Conservation (phyloP, 2,329 filamentous ascomycete genomes). For the Paracamarosporium sp. region DNA sequence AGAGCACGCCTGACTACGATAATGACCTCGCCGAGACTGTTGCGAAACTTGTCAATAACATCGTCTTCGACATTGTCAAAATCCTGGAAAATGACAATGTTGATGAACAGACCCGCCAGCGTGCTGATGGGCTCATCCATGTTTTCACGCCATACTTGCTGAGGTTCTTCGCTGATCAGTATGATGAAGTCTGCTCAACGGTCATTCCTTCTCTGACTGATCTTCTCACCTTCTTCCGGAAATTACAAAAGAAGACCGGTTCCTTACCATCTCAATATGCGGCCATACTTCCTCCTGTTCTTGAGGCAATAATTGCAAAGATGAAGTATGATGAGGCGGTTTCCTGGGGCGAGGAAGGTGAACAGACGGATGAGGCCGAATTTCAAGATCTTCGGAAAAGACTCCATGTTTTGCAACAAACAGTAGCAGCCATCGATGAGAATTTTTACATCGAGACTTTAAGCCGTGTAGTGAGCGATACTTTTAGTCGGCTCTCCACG, state of each 20-base stretch:
- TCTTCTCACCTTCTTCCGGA: slow-evolving; percentile 87
- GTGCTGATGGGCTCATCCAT: slow-evolving; percentile 82
- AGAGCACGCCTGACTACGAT: slow-evolving; percentile 86
- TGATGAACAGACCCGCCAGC: slow-evolving; percentile 69
- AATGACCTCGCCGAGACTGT: slow-evolving; percentile 94
- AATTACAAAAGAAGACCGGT: slow-evolving; percentile 68
- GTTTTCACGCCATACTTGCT: slow-evolving; percentile 86
- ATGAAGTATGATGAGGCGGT: slow-evolving; percentile 98
- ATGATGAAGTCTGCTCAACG: slow-evolving; percentile 95
- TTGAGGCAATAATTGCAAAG: slow-evolving; percentile 91
- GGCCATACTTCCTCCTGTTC: slow-evolving; percentile 83
- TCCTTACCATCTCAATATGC: slow-evolving; percentile 76
- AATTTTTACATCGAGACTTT: slow-evolving; percentile 86
- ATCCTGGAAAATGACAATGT: slow-evolving; percentile 75
- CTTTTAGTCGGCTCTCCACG: slow-evolving; percentile 80
- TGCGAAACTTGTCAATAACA: slow-evolving; percentile 92
- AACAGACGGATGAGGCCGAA: slow-evolving; percentile 95
- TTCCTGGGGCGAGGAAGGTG: slow-evolving; percentile 91
- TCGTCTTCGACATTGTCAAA: slow-evolving; percentile 84
- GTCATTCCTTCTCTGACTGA: slow-evolving; percentile 94
- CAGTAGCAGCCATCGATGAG: slow-evolving; percentile 88
- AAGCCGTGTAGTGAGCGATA: slow-evolving; percentile 84
- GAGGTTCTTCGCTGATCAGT: slow-evolving; percentile 96
- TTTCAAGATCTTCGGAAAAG: slow-evolving; percentile 94
- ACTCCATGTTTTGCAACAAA: slow-evolving; percentile 89